phyloP scores from a whole-genome alignment of 2,329 filamentous ascomycete species.

The Botrytis tulipae region DNA sequence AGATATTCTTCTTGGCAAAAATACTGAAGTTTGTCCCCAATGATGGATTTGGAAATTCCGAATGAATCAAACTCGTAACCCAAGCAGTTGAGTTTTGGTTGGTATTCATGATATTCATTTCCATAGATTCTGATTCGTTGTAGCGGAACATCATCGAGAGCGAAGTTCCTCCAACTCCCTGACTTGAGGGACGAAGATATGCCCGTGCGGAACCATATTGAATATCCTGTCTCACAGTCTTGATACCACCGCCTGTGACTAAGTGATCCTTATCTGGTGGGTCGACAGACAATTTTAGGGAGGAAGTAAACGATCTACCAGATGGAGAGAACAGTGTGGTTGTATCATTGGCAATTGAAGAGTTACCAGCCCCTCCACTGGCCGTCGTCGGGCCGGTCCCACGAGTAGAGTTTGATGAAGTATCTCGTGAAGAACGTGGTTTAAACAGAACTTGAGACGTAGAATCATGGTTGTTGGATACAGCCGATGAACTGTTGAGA shows the following conservation, averaged over 20 bases:
- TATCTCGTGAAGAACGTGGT: neutral
- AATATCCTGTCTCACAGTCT: constrained; percentile 46
- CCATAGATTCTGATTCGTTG: constrained; percentile 45
- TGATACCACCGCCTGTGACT: constrained; percentile 45
- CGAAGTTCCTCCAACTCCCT: constrained; percentile 42
- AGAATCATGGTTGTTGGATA: neutral
- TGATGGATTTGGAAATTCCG: constrained; percentile 41
- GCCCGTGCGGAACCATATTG: constrained; percentile 48
- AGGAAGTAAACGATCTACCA: neutral
- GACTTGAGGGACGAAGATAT: constrained; percentile 43
- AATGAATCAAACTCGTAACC: constrained; percentile 42
- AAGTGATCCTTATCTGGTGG: constrained; percentile 28
- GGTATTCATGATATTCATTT: constrained; percentile 47
- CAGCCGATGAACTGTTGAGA: constrained; percentile 29
- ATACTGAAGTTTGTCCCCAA: constrained; percentile 37
- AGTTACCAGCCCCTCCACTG: neutral
- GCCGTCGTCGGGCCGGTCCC: neutral
- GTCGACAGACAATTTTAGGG: constrained; percentile 22
- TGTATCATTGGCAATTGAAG: neutral
- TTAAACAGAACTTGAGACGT: neutral
- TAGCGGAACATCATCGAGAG: constrained; percentile 47
- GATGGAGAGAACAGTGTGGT: neutral
- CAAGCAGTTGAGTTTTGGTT: constrained; percentile 42
- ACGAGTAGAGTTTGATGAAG: neutral
- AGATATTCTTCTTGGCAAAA: constrained; percentile 14